Evolutionary conservation across 2,329 filamentous ascomycete genomes (phyloP), one percentile per base, ranked within the genome.

Genomic region (Juglanconis juglandina): DNA sequence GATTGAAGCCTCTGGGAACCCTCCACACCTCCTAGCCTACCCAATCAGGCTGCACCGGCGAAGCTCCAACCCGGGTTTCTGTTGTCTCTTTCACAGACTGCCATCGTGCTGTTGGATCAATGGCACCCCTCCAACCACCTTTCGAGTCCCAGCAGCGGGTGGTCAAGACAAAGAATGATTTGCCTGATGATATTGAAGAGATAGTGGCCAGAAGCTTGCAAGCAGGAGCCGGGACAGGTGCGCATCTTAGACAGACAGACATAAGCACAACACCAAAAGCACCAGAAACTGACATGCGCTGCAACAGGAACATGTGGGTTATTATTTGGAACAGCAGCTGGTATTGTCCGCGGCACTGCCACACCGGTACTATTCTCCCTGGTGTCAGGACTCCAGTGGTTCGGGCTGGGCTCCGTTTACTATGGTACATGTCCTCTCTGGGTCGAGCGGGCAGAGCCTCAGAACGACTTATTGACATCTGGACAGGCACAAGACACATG

Each of bases 351-450:
- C 4, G 58, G 53, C 60, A 88, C 88, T 17, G 81, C 79, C 30
- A 84, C 83, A 13, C 87, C 90, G 4, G 81, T 86, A 2, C 74
- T 94, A 6, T 94, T 92, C 75, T 88, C 91, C 0, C 67, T 88
- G 11, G 82, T 87, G 42, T 87, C 88, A 30, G 89, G 91, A 17
- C 78, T 91, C 46, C 92, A 96, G 75, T 96, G 91, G 85, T 91
- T 91, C 73, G 81, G 85, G 47, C 81, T 96, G 44, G 91, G 91
- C 41, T 85, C 83, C 51, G 89, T 85, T 14, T 97, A 88, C 71
- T 94, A 87, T 81, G 87, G 89, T 87, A 78, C 69, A 84, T 75
- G 47, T 14, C 30, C 34, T 34, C 56, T 5, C 37, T 46, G 10
- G 32, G 3, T 48, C 46, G 32, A 24, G 17, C 30, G 1, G 30